Percentiles rank a stretch among this genome's conserved stretches.
phyloP scores from a whole-genome alignment of 768 basidiomycete species.

The Strobilomyces confusus region DNA sequence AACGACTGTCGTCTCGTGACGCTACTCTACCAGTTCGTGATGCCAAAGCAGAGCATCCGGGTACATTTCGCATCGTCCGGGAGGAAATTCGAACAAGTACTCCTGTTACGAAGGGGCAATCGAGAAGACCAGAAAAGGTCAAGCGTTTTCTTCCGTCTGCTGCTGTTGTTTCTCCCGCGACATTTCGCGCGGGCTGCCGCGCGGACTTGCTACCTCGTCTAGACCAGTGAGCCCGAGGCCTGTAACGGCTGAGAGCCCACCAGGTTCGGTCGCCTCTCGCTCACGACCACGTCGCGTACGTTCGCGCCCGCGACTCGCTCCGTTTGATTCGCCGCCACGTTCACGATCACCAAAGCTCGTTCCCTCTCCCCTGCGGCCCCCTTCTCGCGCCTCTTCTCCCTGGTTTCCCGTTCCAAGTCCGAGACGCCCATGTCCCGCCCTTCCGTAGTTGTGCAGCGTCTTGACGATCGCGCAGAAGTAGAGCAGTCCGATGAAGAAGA shows the following conservation, averaged over 20 bases:
- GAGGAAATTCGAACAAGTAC: no score
- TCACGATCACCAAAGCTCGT: neutral
- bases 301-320: constrained; percentile 11
- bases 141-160: neutral
- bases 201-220: constrained; percentile 15
- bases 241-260: constrained; percentile 23
- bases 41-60: no score
- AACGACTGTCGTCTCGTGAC: no score
- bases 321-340: neutral
- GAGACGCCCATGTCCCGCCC: neutral
- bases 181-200: constrained; percentile 9
- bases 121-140: neutral
- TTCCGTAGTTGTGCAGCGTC: constrained; percentile 60
- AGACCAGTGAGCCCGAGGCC: constrained; percentile 27
- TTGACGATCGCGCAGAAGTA: constrained; percentile 59
- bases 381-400: neutral
- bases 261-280: constrained; percentile 7
- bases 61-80: no score
- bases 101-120: no score
- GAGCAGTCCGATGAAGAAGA: constrained; percentile 55
- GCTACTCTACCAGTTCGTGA: no score
- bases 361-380: constrained; percentile 2
- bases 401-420: neutral
- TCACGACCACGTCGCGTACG: constrained; percentile 2
- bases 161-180: constrained; percentile 9